Evolutionary conservation across 1,284 basidiomycete species (phyloP), one percentile per base, ranked within the genome.

Genomic region (Xerocomus cyaneibrunnescens): DNA sequence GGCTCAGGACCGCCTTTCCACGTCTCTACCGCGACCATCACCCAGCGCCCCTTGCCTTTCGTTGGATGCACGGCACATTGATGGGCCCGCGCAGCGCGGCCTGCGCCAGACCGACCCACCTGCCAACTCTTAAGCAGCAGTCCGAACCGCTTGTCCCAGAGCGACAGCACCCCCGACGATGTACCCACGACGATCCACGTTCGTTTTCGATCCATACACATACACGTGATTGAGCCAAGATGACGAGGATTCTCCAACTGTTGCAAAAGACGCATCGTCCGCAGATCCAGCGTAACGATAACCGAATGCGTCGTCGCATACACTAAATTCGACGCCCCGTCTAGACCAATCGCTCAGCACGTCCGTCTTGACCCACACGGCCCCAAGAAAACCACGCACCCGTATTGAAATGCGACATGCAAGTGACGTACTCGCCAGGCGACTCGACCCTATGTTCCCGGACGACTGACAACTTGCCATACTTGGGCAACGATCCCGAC

Each of bases 81-180:
- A 54, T 89, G 79, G 22, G 93, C 80, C 16, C 81, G 76, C 3
- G 75, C 77, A 13, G 75, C 73, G 43, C 73, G 71, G 1, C 82
- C 80, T 12, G 79, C 75, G 1, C 84, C 75, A 10, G 77, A 75
- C 12, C 58, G 60, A n/a, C 84, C 85, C 1, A 85, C 84, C 57
- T 84, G 82, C 95, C 95, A 98, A 45, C 84, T 89, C 66, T 89
- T 88, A 60, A 98, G 74, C 7, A 90, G 73, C n/a, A 98, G 74
- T 0, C 93, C 92, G 59, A 98, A 98, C 3, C 96, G 85, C 45
- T 94, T 80, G 72, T 99, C 96, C 94, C 95, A 98, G 1, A 98
- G 77, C 3, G 87, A 85, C 7, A 98, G 73, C 9, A 87, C 80
- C 5, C 96, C 96, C 1, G 81, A 82, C 3, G 88, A 83, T 1